Percentiles rank a stretch among this genome's conserved stretches.
Evolutionary conservation across 805 yeast genomes (phyloP).

Genomic region (Wickerhamomyces alni): DNA sequence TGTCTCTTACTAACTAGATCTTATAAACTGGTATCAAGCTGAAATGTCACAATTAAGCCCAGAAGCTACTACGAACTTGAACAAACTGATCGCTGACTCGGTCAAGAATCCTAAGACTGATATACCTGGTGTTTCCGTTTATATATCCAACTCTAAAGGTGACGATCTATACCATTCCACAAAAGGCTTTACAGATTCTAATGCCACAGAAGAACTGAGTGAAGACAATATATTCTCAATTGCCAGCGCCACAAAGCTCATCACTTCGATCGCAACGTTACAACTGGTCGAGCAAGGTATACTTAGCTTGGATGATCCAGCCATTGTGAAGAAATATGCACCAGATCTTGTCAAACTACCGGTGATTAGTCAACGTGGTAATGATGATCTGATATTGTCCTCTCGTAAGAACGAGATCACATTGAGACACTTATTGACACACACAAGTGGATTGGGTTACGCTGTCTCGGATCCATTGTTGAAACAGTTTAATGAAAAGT

Average conservation of each 20-base stretch:
- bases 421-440: constrained; percentile 24
- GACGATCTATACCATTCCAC: too few species aligned
- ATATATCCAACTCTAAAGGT: constrained; percentile 11
- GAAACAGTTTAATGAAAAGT: too few species aligned
- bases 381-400: constrained; percentile 13
- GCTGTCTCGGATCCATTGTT: too few species aligned
- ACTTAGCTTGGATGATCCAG: constrained; percentile 20
- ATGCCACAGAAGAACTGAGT: too few species aligned
- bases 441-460: constrained; percentile 29
- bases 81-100: constrained; percentile 4
- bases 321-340: constrained; percentile 19
- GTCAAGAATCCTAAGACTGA: constrained; percentile 1
- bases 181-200: too few species aligned
- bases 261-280: constrained; percentile 21
- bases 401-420: constrained; percentile 21
- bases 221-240: constrained; percentile 19
- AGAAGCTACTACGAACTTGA: too few species aligned
- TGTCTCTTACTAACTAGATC: too few species aligned
- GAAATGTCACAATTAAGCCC: background rate
- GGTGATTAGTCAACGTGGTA: constrained; percentile 13
- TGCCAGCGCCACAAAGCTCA: constrained; percentile 24
- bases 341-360: constrained; percentile 20
- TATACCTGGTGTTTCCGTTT: constrained; percentile 12
- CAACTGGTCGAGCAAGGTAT: constrained; percentile 25
- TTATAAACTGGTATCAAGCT: too few species aligned